Conservation (phyloP, 495 filamentous ascomycete genomes). For the Annulohypoxylon stygium region DNA sequence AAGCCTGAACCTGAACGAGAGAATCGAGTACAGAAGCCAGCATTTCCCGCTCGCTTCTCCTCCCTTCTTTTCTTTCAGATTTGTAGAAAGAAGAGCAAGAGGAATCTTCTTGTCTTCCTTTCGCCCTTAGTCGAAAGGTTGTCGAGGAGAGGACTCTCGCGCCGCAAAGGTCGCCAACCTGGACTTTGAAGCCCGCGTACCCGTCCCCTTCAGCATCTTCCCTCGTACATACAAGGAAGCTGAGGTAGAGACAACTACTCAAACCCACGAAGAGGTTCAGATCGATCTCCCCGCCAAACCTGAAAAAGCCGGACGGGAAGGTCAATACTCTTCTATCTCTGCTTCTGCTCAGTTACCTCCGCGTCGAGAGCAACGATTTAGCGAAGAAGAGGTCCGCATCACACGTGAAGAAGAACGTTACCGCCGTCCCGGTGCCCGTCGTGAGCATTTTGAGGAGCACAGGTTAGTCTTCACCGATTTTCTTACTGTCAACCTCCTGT, state of each 20-base stretch:
- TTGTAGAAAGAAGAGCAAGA: constrained; percentile 73
- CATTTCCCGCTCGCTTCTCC: constrained; percentile 43
- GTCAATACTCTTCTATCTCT: constrained; percentile 77
- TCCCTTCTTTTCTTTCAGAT: constrained; percentile 63
- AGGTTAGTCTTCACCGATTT: constrained; percentile 44
- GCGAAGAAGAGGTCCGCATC: constrained; percentile 85
- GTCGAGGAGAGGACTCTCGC: constrained; percentile 87
- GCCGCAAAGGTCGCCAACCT: constrained; percentile 88
- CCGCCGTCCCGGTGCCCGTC: constrained; percentile 70
- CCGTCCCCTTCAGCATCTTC: constrained; percentile 99
- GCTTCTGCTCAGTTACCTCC: constrained; percentile 71
- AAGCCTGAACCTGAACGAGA: constrained; percentile 52
- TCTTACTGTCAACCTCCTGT: constrained; percentile 5
- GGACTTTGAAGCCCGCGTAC: constrained; percentile 99
- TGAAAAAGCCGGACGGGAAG: constrained; percentile 89
- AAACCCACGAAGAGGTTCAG: constrained; percentile 87
- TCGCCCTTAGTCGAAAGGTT: constrained; percentile 89
- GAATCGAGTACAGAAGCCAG: constrained; percentile 55
- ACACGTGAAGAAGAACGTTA: constrained; percentile 75
- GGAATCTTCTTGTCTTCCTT: constrained; percentile 95
- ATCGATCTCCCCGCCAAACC: constrained; percentile 78
- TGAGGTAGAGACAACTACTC: constrained; percentile 81
- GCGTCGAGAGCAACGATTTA: constrained; percentile 74
- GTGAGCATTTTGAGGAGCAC: constrained; percentile 69
- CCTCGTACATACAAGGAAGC: constrained; percentile 97